These are phyloP conservation scores for Amanita pallidorosea DNA, from an alignment of 768 basidiomycete species.

Conservation along the genomic window DNA sequence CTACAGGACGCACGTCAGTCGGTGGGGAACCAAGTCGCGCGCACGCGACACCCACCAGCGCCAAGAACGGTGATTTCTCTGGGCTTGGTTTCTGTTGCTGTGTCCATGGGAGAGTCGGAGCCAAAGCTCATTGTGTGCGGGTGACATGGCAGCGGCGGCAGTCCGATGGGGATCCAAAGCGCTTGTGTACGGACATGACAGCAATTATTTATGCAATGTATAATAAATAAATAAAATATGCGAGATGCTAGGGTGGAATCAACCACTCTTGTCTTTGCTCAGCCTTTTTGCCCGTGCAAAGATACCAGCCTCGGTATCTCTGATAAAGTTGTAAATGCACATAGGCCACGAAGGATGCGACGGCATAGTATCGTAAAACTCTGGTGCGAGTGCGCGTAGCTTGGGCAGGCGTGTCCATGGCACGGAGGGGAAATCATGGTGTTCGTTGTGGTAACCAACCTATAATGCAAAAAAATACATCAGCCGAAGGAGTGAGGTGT, in stretches of 20 bases:
- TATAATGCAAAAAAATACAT: conserved; percentile 27
- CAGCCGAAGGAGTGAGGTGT: not conserved
- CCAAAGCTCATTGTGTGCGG: not conserved
- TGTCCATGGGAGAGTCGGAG: not conserved
- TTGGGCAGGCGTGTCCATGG: conserved; percentile 90
- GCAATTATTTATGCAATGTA: no score
- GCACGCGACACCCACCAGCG: conserved; percentile 19
- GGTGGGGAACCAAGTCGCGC: not conserved
- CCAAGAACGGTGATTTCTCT: conserved; percentile 27
- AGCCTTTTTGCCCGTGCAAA: conserved; percentile 80
- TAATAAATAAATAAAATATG: no score
- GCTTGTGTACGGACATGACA: no score
- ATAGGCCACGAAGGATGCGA: conserved; percentile 91
- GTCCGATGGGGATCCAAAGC: no score
- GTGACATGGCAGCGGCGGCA: no score
- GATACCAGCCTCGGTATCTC: conserved; percentile 80
- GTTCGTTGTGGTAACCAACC: conserved; percentile 99
- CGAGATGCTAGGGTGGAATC: no score
- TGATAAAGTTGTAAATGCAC: conserved; percentile 90
- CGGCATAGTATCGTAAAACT: conserved; percentile 85
- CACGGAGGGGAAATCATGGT: conserved; percentile 96
- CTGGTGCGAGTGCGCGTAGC: conserved; percentile 74
- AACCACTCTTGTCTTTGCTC: conserved; percentile 18
- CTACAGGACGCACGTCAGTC: conserved; percentile 21
- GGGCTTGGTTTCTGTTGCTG: not conserved